Base-by-base conservation (phyloP, 2,329 filamentous ascomycete species). In the Fusarium sp. region DNA sequence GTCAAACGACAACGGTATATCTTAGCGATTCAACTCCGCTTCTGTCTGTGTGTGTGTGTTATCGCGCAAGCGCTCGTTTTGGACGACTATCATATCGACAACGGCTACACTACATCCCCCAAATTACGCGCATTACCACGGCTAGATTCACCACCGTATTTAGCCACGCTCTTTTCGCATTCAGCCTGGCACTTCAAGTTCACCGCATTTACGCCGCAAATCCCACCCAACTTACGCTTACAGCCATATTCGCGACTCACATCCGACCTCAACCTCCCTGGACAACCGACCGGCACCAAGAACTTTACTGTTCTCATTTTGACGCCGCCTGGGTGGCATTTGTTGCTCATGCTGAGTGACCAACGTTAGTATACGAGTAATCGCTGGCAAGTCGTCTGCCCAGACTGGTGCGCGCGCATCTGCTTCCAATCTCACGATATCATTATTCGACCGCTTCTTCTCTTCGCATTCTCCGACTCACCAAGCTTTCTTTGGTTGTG, bases 181-280 rank as follows among this genome's bases (percentile, higher is more conserved):
- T 68, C 60, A 70, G 44, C 44, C 61, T 52, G 33, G 38, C n/a
- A 27, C 48, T 60, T 45, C 51, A 55, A 70, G 35, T 67, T 52
- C 66, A 66, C 66, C 57, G 66, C 57, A 66, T 59, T 66, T 70
- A 70, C 69, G 68, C 63, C 68, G 69, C 68, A 71, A 70, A 71
- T 64, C 54, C 48, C 59, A 55, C 45, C 55, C 51, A 31, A 54
- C 46, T 37, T 61, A 57, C 61, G 70, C 70, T 58, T 61, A 70
- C 67, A 62, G 54, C 44, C 46, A 42, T 55, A 58, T 38, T 66
- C 37, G 41, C 69, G 63, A 71, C 67, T 45, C 54, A 52, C 44
- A 48, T 51, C 39, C 41, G 44, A 54, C 54, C 52, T 70, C 37
- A 25, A 51, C 33, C 52, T 60, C 23, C 45, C 39, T 49, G 39